Evolutionary conservation across 169 alveolate species (phyloP).

Genomic region (Eimeria tenella): DNA sequence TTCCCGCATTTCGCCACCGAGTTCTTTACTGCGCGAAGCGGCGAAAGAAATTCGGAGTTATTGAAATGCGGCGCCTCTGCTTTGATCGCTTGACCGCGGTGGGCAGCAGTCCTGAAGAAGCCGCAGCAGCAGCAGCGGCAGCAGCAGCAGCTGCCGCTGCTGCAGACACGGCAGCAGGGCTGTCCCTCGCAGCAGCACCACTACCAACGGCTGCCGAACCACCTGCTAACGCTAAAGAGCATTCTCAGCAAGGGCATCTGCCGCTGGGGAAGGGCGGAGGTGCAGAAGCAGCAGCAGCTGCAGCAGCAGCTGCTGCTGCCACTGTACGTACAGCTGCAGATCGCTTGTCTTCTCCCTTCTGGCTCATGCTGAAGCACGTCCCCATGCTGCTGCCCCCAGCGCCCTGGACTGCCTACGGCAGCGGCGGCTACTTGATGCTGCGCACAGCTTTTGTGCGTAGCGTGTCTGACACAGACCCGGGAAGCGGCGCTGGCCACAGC

Average conservation of each 20-base stretch:
- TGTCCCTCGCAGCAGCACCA: background rate
- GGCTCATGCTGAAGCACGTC: slow-evolving; percentile 68
- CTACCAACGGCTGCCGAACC: slow-evolving; percentile 11
- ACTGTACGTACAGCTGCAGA: slow-evolving; percentile 45
- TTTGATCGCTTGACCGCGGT: slow-evolving; percentile 51
- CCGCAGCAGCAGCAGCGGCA: slow-evolving; percentile 47
- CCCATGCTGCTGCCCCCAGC: slow-evolving; percentile 75
- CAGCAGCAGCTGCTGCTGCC: slow-evolving; percentile 61
- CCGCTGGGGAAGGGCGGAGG: background rate
- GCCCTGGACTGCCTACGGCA: slow-evolving; percentile 59
- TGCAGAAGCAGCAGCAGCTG: slow-evolving; percentile 55
- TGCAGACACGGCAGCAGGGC: background rate
- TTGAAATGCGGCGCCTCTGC: slow-evolving; percentile 76
- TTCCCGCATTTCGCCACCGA: slow-evolving; percentile 75
- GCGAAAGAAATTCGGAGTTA: slow-evolving; percentile 47
- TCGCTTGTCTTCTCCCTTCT: slow-evolving; percentile 63
- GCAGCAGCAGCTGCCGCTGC: slow-evolving; percentile 41
- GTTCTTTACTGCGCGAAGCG: slow-evolving; percentile 41
- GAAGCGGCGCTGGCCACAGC: slow-evolving; percentile 26
- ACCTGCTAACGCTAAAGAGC: background rate
- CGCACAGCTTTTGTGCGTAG: slow-evolving; percentile 71
- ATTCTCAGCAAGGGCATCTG: background rate
- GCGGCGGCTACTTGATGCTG: slow-evolving; percentile 77
- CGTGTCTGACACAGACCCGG: slow-evolving; percentile 54
- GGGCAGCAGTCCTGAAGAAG: slow-evolving; percentile 26